These are phyloP conservation scores for Coniferiporia sulphurascens DNA, from an alignment of 1,284 basidiomycete genomes.

Conservation along the genomic window DNA sequence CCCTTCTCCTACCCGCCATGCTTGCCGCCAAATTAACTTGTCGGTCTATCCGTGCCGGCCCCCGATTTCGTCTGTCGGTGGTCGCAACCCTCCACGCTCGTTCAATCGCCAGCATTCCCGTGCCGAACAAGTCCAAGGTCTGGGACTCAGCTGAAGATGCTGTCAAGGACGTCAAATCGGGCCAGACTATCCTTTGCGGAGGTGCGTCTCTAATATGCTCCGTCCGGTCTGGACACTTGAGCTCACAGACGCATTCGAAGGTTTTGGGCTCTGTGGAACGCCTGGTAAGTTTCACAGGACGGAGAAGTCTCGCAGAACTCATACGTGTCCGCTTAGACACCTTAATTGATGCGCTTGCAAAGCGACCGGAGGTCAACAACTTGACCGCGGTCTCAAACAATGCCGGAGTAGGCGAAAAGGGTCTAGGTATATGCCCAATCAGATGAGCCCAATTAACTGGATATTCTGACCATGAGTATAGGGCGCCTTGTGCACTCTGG, in stretches of 20 bases:
- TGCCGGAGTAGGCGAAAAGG: conserved; percentile 73
- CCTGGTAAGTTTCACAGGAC: conserved; percentile 44
- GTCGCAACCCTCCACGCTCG: neutral
- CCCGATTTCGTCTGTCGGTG: conserved; percentile 7
- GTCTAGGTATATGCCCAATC: conserved; percentile 57
- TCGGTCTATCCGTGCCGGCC: conserved; percentile 1
- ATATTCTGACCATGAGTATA: conserved; percentile 27
- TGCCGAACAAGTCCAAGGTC: conserved; percentile 63
- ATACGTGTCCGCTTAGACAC: conserved; percentile 49
- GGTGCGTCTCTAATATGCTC: conserved; percentile 42
- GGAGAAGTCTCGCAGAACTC: conserved; percentile 21
- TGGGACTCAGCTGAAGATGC: conserved; percentile 80
- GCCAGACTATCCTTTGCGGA: conserved; percentile 74
- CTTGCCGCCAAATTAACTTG: conserved; percentile 9
- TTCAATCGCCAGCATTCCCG: conserved; percentile 27
- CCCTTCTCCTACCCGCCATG: conserved; percentile 4
- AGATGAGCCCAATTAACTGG: neutral
- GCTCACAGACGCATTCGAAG: conserved; percentile 33
- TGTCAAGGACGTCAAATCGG: conserved; percentile 76
- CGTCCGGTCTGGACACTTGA: neutral
- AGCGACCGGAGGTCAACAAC: conserved; percentile 65
- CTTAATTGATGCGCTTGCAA: conserved; percentile 74
- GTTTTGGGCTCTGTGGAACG: conserved; percentile 75
- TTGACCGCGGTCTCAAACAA: conserved; percentile 91
- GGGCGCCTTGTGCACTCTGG: conserved; percentile 74